phyloP scores from a whole-genome alignment of 345 rosid genomes.

The Noccaea bulbosa region DNA sequence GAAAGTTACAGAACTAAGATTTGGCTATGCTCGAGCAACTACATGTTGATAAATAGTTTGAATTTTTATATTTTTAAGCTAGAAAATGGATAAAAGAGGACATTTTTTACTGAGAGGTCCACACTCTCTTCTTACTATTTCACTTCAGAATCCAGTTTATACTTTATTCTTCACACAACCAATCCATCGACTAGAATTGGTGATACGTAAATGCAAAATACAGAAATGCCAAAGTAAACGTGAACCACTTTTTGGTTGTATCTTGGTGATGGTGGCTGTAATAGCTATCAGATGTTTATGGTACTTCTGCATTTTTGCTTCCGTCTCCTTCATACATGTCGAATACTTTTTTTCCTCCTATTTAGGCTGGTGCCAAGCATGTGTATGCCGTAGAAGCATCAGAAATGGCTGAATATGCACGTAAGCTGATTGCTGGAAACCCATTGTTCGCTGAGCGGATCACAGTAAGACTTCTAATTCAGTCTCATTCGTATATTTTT shows the following conservation, averaged over 20 bases:
- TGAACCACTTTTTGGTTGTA: not conserved
- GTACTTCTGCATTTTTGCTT: conserved; percentile 21
- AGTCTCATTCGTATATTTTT: conserved; percentile 10
- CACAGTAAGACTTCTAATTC: conserved; percentile 59
- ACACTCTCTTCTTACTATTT: not conserved
- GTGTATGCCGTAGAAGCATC: conserved; percentile 99
- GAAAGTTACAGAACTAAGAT: conserved; percentile 1
- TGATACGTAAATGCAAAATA: conserved; percentile 2
- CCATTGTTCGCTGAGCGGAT: conserved; percentile 77
- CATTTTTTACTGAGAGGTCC: not conserved
- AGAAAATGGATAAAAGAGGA: not conserved
- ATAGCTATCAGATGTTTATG: conserved; percentile 3
- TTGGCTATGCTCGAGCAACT: conserved; percentile 17
- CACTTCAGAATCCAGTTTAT: not conserved
- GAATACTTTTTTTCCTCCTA: conserved; percentile 9
- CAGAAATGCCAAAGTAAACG: not conserved
- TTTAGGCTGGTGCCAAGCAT: conserved; percentile 99
- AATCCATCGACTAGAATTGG: not conserved
- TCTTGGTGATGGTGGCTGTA: not conserved
- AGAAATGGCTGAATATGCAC: conserved; percentile 98
- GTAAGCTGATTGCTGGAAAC: conserved; percentile 91
- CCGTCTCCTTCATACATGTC: conserved; percentile 15
- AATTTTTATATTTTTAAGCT: not conserved
- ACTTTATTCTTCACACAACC: not conserved
- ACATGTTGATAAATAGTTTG: conserved; percentile 9